These are phyloP conservation scores for Taiwanofungus camphoratus DNA, from an alignment of 1,284 basidiomycete species.

Conservation along the genomic window DNA sequence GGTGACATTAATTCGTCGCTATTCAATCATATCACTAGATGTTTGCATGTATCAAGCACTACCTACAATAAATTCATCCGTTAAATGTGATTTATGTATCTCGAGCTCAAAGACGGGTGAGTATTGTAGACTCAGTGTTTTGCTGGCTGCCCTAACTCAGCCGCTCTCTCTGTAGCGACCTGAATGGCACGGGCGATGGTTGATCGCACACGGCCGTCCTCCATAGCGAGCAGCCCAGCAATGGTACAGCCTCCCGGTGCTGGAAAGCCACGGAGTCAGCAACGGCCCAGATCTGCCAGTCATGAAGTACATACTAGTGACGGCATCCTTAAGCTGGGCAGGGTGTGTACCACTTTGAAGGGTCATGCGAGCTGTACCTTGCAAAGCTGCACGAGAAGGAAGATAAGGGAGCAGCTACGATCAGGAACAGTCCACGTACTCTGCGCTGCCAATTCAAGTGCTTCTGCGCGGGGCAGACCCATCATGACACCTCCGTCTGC, in stretches of 20 bases:
- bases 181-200: constrained; percentile 97
- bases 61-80: too few species aligned
- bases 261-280: constrained; percentile 26
- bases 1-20: constrained; percentile 12
- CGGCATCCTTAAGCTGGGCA: constrained; percentile 95
- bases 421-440: constrained; percentile 48
- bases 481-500: constrained; percentile 99
- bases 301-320: constrained; percentile 72
- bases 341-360: constrained; percentile 87
- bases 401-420: constrained; percentile 2
- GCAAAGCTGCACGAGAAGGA: constrained; percentile 69
- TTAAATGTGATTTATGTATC: too few species aligned
- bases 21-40: not conserved
- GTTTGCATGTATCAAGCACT: not conserved
- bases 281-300: not conserved
- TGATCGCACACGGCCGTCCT: constrained; percentile 91
- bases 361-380: constrained; percentile 96
- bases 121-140: constrained; percentile 26
- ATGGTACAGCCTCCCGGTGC: constrained; percentile 99
- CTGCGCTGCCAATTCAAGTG: constrained; percentile 93
- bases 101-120: too few species aligned
- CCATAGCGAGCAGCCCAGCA: constrained; percentile 90
- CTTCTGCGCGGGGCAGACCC: constrained; percentile 93
- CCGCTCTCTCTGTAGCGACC: constrained; percentile 84
- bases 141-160: constrained; percentile 56